Conservation (phyloP, 2,329 filamentous ascomycete species). For the Alternaria alternata region DNA sequence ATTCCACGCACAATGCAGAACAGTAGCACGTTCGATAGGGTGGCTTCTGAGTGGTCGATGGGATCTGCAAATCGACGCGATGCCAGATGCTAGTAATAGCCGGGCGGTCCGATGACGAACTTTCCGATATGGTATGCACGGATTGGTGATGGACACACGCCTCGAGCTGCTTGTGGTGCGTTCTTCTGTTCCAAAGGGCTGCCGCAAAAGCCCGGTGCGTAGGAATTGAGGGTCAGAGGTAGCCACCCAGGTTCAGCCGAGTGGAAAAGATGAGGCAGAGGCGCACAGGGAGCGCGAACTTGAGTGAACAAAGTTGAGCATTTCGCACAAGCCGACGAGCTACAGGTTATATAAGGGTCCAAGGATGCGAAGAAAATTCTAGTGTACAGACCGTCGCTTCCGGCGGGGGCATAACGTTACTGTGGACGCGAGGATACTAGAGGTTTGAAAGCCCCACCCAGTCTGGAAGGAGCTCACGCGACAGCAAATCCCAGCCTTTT, state of each 20-base stretch:
- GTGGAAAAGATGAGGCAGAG: slow-evolving; percentile 4
- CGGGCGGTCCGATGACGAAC: slow-evolving; percentile 23
- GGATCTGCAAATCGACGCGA: slow-evolving; percentile 11
- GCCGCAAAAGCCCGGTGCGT: background rate
- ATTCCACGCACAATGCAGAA: slow-evolving; percentile 21
- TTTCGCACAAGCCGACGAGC: background rate
- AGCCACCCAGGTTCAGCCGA: background rate
- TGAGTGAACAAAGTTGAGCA: slow-evolving; percentile 15
- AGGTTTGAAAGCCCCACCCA: slow-evolving; percentile 25
- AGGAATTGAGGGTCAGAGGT: slow-evolving; percentile 3
- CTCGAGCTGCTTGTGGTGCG: background rate
- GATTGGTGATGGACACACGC: background rate
- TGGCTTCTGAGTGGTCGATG: slow-evolving; percentile 28
- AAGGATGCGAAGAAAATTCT: slow-evolving; percentile 28
- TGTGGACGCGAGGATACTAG: slow-evolving; percentile 18
- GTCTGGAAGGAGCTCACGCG: slow-evolving; percentile 25
- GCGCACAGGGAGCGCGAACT: slow-evolving; percentile 16
- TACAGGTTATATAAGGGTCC: slow-evolving; percentile 32
- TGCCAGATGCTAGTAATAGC: slow-evolving; percentile 26
- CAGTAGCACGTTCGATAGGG: slow-evolving; percentile 27
- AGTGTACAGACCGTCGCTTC: slow-evolving; percentile 30
- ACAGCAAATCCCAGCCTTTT: slow-evolving; percentile 21
- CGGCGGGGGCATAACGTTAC: slow-evolving; percentile 16
- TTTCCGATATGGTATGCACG: slow-evolving; percentile 3
- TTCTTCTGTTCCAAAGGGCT: background rate